These are phyloP conservation scores for Cystobasidium slooffiae DNA, from an alignment of 1,284 basidiomycete genomes.

Conservation along the genomic window DNA sequence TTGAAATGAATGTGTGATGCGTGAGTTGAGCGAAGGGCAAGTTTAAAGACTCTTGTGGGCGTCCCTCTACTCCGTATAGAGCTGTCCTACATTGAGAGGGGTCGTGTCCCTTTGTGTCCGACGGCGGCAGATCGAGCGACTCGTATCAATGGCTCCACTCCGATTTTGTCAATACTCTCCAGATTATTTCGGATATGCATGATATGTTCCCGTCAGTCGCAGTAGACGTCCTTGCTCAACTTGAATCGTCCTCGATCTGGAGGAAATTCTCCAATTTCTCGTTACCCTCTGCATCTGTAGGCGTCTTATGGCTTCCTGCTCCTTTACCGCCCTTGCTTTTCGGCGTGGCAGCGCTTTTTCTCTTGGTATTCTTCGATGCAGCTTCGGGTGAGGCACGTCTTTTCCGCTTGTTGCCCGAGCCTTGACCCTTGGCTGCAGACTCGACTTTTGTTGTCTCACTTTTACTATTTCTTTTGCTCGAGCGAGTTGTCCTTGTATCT, in stretches of 20 bases:
- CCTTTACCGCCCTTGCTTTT: neutral
- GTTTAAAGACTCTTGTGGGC: too few species aligned
- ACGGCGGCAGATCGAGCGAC: too few species aligned
- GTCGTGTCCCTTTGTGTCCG: too few species aligned
- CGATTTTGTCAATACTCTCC: too few species aligned
- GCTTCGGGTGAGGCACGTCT: neutral
- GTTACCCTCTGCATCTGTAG: constrained; percentile 21
- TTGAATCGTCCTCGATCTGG: constrained; percentile 24
- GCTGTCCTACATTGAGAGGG: too few species aligned
- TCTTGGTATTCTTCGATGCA: neutral
- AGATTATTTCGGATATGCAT: neutral
- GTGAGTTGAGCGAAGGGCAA: too few species aligned
- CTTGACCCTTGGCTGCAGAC: neutral
- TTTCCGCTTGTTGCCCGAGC: neutral
- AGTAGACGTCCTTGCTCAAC: too few species aligned
- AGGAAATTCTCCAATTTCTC: constrained; percentile 38
- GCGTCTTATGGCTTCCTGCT: neutral
- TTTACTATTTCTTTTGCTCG: neutral
- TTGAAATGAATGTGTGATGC: too few species aligned
- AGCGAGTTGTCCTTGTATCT: neutral
- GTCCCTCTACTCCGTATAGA: too few species aligned
- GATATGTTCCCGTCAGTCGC: neutral
- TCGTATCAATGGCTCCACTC: too few species aligned
- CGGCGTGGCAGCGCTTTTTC: neutral
- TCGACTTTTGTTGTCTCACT: neutral